These are phyloP conservation scores for Obelidium mucronatum DNA, from an alignment of 192 early-diverging fungal species.

Conservation along the genomic window DNA sequence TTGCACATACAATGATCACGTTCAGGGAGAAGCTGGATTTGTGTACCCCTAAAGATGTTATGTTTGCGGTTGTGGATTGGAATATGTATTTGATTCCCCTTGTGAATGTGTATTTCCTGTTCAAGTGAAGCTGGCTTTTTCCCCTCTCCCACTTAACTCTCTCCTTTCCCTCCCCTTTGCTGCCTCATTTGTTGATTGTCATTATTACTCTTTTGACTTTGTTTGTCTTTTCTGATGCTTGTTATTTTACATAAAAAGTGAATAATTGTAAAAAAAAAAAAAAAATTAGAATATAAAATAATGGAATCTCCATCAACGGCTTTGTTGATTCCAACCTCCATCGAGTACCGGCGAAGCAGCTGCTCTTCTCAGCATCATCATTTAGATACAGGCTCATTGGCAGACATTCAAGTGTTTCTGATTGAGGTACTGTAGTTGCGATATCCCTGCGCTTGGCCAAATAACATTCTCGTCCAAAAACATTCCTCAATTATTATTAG, in stretches of 20 bases:
- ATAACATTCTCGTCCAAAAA: no score
- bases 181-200: not conserved
- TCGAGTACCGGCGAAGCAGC: no score
- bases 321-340: no score
- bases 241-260: not conserved
- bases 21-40: not conserved
- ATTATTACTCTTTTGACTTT: not conserved
- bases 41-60: not conserved
- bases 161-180: not conserved
- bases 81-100: constrained; percentile 13
- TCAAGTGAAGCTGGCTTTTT: no score
- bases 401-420: no score
- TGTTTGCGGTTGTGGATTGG: constrained; percentile 21
- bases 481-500: no score
- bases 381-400: no score
- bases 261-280: not conserved
- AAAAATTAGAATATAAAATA: not conserved
- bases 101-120: constrained; percentile 22
- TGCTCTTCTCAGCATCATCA: no score
- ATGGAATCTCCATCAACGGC: not conserved
- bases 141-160: not conserved
- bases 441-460: no score
- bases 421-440: no score
- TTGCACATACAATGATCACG: constrained; percentile 9
- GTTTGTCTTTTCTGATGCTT: no score